Evolutionary conservation across 371 early-diverging fungal species (phyloP).

Genomic region (Mucor velutinosus): DNA sequence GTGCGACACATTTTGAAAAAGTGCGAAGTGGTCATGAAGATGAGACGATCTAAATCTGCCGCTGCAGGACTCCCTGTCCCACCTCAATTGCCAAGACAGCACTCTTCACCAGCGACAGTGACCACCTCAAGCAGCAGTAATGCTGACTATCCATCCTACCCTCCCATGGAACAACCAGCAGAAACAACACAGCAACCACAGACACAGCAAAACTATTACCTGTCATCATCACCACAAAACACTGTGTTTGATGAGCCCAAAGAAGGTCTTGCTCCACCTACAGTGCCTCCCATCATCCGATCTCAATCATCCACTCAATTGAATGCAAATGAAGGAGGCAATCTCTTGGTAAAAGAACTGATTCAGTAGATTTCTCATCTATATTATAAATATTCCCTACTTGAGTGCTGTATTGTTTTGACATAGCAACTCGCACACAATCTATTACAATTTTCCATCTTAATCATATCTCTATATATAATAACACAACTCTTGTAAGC

Average conservation of each 20-base stretch:
- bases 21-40: slow-evolving; percentile 62
- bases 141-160: background rate
- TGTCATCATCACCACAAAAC: slow-evolving; percentile 24
- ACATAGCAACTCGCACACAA: background rate
- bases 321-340: background rate
- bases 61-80: slow-evolving; percentile 27
- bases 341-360: slow-evolving; percentile 4
- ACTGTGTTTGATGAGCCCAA: background rate
- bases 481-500: background rate
- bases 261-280: background rate
- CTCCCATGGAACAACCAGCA: background rate
- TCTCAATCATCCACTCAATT: slow-evolving; percentile 23
- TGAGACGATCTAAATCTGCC: slow-evolving; percentile 40
- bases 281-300: slow-evolving; percentile 18
- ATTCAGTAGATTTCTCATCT: background rate
- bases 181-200: background rate
- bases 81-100: slow-evolving; percentile 33
- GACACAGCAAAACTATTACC: background rate
- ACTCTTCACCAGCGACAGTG: slow-evolving; percentile 42
- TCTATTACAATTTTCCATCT: background rate
- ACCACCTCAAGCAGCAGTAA: background rate
- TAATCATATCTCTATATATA: background rate
- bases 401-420: background rate
- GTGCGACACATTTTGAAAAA: slow-evolving; percentile 67
- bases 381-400: slow-evolving; percentile 1